Conservation (phyloP, 257 asterid species). For the Salvia rosmarinus region DNA sequence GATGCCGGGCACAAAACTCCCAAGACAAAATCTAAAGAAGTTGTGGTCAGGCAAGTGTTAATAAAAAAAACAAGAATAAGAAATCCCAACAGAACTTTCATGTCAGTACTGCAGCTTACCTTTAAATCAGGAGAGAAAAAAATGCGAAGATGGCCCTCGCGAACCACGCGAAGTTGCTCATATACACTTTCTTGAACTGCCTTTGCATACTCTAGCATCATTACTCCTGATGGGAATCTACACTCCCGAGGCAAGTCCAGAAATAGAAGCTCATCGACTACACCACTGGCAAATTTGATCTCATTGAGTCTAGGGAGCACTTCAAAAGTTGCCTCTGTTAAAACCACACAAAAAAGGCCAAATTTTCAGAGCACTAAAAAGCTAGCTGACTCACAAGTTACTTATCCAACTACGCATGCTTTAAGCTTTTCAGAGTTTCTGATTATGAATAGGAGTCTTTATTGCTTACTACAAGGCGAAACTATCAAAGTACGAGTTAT, state of each 20-base stretch:
- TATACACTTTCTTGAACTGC: slow-evolving; percentile 94
- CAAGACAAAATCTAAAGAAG: slow-evolving; percentile 73
- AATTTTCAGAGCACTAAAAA: slow-evolving; percentile 22
- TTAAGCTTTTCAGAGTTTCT: background rate
- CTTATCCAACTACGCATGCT: background rate
- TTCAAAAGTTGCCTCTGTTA: slow-evolving; percentile 92
- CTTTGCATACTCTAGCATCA: slow-evolving; percentile 89
- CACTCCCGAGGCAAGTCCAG: slow-evolving; percentile 97
- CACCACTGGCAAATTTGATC: slow-evolving; percentile 91
- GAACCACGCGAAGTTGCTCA: slow-evolving; percentile 93
- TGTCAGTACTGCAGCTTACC: slow-evolving; percentile 45
- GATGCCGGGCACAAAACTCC: slow-evolving; percentile 95
- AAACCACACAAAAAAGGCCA: slow-evolving; percentile 26
- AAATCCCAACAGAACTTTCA: slow-evolving; percentile 22
- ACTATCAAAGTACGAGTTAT: background rate
- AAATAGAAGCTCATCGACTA: slow-evolving; percentile 84
- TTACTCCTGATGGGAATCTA: slow-evolving; percentile 81
- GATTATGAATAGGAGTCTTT: background rate
- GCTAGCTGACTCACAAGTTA: background rate
- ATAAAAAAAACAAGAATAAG: slow-evolving; percentile 2
- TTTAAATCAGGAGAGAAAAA: slow-evolving; percentile 84
- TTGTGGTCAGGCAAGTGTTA: slow-evolving; percentile 26
- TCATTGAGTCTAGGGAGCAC: slow-evolving; percentile 96
- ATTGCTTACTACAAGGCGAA: background rate
- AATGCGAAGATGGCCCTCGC: slow-evolving; percentile 94